Evolutionary conservation across 192 early-diverging fungal genomes (phyloP).

Genomic region (Backusella tarrabulga): DNA sequence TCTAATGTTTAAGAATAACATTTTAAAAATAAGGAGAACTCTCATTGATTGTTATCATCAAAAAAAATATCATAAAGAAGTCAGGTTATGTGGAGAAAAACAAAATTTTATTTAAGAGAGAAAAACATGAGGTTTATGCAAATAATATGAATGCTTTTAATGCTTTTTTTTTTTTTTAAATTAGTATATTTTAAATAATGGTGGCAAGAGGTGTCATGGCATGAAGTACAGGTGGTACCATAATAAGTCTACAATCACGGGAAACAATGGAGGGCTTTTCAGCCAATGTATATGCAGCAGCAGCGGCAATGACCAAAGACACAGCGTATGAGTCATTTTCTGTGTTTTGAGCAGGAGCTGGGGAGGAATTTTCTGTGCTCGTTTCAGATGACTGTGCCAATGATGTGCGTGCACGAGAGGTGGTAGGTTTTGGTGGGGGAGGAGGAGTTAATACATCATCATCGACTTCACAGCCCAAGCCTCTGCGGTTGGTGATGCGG

Average conservation of each 20-base stretch:
- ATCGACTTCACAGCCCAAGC: constrained; percentile 24
- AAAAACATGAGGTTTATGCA: constrained; percentile 4
- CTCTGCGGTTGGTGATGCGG: constrained; percentile 25
- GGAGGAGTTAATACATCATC: constrained; percentile 15
- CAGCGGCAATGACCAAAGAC: constrained; percentile 2
- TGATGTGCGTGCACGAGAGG: not conserved
- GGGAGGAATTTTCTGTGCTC: not conserved
- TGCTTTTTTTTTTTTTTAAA: not conserved
- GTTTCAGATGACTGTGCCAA: not conserved
- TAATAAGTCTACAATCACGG: constrained; percentile 13
- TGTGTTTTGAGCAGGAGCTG: not conserved
- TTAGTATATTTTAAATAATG: not conserved
- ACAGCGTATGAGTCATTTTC: not conserved
- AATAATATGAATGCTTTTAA: not conserved
- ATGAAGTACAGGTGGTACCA: constrained; percentile 8
- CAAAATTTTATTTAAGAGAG: not conserved
- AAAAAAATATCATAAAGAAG: not conserved
- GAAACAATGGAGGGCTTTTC: not conserved
- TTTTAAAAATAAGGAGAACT: not conserved
- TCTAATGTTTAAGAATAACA: not conserved
- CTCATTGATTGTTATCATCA: not conserved
- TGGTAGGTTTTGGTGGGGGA: not conserved
- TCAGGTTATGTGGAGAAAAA: not conserved
- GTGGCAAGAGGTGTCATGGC: not conserved
- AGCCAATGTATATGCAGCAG: constrained; percentile 4